These are phyloP conservation scores for Macrotyloma uniflorum DNA, from an alignment of 306 rosid genomes.

Conservation along the genomic window DNA sequence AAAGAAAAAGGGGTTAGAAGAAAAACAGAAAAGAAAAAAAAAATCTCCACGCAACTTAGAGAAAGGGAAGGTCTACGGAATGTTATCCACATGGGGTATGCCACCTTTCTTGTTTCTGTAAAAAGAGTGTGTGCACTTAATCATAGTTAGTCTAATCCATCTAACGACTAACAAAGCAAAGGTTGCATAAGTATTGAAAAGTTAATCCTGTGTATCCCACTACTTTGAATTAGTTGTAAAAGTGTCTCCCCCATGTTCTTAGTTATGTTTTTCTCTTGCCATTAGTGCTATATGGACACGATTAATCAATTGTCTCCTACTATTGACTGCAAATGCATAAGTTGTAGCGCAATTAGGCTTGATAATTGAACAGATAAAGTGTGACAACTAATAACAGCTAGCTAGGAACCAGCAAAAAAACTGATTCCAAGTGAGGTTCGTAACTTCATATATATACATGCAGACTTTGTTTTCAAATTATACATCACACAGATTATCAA, in stretches of 20 bases:
- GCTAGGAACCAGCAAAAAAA: background rate
- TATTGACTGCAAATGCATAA: slow-evolving; percentile 37
- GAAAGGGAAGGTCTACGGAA: slow-evolving; percentile 42
- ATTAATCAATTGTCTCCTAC: slow-evolving; percentile 34
- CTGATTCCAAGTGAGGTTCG: background rate
- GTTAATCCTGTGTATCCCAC: slow-evolving; percentile 43
- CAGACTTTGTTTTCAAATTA: background rate
- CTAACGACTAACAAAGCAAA: slow-evolving; percentile 32
- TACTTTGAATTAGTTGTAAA: slow-evolving; percentile 39
- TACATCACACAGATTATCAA: background rate
- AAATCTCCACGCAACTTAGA: slow-evolving; percentile 44
- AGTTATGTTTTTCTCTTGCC: slow-evolving; percentile 22
- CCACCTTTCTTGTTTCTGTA: slow-evolving; percentile 52
- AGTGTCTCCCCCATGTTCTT: slow-evolving; percentile 40
- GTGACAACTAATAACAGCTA: slow-evolving; percentile 14
- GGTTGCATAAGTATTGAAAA: slow-evolving; percentile 36
- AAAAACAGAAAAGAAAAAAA: background rate
- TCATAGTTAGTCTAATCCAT: slow-evolving; percentile 61
- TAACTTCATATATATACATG: background rate
- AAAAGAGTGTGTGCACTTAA: slow-evolving; percentile 46
- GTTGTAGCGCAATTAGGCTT: slow-evolving; percentile 28
- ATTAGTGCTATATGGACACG: slow-evolving; percentile 26
- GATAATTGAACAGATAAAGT: background rate
- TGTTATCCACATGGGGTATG: slow-evolving; percentile 53
- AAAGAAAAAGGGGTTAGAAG: slow-evolving; percentile 52